Evolutionary conservation across 1,284 basidiomycete species (phyloP).

Genomic region (Abortiporus biennis): DNA sequence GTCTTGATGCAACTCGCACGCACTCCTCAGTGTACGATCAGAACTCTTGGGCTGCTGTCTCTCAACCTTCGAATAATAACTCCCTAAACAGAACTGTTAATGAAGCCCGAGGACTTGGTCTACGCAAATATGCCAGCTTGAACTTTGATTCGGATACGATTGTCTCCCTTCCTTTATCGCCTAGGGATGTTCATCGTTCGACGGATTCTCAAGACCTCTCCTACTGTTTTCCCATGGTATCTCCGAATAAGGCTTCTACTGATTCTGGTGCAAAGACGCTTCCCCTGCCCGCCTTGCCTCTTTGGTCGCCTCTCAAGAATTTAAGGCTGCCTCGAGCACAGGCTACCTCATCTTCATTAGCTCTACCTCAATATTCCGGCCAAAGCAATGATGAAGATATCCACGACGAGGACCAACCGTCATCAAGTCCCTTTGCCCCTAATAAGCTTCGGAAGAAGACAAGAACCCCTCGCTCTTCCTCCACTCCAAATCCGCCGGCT

Average conservation of each 20-base stretch:
- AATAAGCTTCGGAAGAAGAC: conserved; percentile 35
- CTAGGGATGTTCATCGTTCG: no score
- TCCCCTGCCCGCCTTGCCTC: conserved; percentile 5
- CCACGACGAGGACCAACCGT: no score
- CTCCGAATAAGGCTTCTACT: neutral
- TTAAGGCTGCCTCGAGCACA: neutral
- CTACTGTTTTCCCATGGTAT: no score
- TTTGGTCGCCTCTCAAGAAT: conserved; percentile 3
- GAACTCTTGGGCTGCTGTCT: no score
- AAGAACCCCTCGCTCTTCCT: conserved; percentile 11
- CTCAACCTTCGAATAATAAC: no score
- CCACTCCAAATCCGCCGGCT: no score
- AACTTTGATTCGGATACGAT: conserved; percentile 28
- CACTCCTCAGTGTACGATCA: no score
- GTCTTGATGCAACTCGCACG: no score
- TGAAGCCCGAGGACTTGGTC: no score
- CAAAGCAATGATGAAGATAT: no score
- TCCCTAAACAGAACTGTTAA: no score
- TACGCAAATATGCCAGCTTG: conserved; percentile 26
- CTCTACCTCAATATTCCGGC: conserved; percentile 5
- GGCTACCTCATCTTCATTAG: conserved; percentile 2
- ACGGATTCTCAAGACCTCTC: neutral
- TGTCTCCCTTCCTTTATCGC: conserved; percentile 15
- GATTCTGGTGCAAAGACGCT: neutral
- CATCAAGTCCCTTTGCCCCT: conserved; percentile 1